phyloP scores from a whole-genome alignment of 2,329 filamentous ascomycete genomes.

The Colletotrichum musicola region DNA sequence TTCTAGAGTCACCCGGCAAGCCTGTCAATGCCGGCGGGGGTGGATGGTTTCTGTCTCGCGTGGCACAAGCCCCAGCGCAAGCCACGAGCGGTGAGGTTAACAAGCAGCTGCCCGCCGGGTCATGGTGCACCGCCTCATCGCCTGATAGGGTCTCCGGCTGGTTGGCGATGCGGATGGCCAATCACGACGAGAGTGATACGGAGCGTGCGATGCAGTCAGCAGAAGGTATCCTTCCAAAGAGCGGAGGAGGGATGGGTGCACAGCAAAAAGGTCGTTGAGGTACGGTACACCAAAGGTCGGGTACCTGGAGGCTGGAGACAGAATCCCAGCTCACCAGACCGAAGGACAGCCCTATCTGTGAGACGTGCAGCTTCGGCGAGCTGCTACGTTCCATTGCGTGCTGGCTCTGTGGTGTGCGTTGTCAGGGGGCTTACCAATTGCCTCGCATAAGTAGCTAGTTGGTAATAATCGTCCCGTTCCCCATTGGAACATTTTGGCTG shows the following conservation, averaged over 20 bases:
- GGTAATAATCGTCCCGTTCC: constrained; percentile 8
- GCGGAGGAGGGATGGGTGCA: not conserved
- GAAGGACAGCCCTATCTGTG: constrained; percentile 29
- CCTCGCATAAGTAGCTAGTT: not conserved
- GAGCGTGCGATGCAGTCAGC: constrained; percentile 17
- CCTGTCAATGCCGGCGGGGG: not conserved
- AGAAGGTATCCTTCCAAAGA: not conserved
- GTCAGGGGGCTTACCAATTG: constrained; percentile 24
- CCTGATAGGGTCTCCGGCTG: constrained; percentile 8
- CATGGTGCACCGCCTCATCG: constrained; percentile 18
- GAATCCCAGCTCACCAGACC: not conserved
- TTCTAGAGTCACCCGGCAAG: constrained; percentile 6
- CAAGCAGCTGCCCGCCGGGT: not conserved
- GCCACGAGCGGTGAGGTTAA: constrained; percentile 36
- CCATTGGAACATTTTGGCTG: constrained; percentile 2
- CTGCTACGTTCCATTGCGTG: constrained; percentile 32
- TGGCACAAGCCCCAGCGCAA: constrained; percentile 20
- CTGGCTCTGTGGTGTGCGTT: not conserved
- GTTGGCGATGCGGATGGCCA: not conserved
- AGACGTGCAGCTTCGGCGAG: constrained; percentile 25
- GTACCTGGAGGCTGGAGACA: no score
- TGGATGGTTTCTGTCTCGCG: not conserved
- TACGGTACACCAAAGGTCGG: no score
- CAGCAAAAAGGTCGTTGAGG: not conserved
- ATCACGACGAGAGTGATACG: not conserved